Base-by-base conservation (phyloP, 345 rosid genomes). In the Gossypium sturtianum region DNA sequence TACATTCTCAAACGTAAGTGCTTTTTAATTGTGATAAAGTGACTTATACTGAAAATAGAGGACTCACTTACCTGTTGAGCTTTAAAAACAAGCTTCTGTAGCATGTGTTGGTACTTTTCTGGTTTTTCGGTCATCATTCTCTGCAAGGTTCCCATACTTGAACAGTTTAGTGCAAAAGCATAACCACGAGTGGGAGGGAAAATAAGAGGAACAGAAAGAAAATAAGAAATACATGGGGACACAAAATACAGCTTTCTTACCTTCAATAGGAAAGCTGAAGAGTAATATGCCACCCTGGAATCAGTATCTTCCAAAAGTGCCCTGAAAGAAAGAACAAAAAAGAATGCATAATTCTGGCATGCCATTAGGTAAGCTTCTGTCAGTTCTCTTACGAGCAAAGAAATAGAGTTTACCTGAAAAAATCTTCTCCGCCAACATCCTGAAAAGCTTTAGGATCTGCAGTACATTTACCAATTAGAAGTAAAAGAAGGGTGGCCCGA, bases 101-200 rank as follows among this genome's bases (percentile, higher is more conserved):
- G 93, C 97, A 91, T 89, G 84, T 84, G 88, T 75, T 95, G 94
- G 87, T 95, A 95, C 78, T 89, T 93, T 65, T 93, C 98, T 70
- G 97, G 98, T 70, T 88, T 87, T 82, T 90, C 97, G 25, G 96
- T 93, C 98, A 93, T 95, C 99, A 93, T 95, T 83, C 97, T 89
- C 98, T 95, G 90, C 79, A 76, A 80, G 63, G 17, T 77, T 51
- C 11, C 57, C 70, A 71, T 34, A 38, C 8, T 71, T 52, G 9
- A 68, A 74, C 22, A 11, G 41, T 70, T 87, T 51, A 84, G 80
- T 72, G 69, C 70, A 77, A 74, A 22, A n/a, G 73, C 44, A 74
- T 22, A 23, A 45, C 58, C 45, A 20, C 29, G 19, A 66, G 34
- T 15, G 51, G 64, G 29, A 23, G 44, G 38, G 43, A 60, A 44